Evolutionary conservation across 1,284 basidiomycete species (phyloP), one percentile per base, ranked within the genome.

Genomic region (Agroathelia rolfsii): DNA sequence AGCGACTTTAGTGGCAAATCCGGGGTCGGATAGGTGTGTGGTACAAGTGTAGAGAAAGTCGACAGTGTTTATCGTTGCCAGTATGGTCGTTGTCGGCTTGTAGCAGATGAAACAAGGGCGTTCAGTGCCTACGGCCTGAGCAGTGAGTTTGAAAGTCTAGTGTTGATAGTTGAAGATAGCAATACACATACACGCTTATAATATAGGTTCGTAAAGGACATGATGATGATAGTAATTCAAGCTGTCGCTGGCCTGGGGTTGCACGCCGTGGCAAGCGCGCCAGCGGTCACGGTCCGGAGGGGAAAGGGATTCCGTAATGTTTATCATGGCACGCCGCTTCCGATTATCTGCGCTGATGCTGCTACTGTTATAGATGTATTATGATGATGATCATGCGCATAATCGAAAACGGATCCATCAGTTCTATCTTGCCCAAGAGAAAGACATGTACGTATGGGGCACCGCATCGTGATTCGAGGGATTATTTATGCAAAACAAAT

Each of bases 11-110:
- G 60, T 69, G 2, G 81, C 80, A 54, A 87, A 87, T 13, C 72
- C 77, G 11, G 56, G 55, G 47, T 87, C 83, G 11, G 60, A 58
- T 35, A 87, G 69, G 56, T 87, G 83, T 23, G 52, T 53, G 9
- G 71, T 64, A 48, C 83, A 86, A 2, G 70, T 64, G 49, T 86
- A 86, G 28, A 86, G 39, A 52, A 84, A 86, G 54, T 86, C 83
- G n/a, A 66, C 57, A 11, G 76, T 74, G 47, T 80, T 69, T 42
- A 75, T 62, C 3, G 82, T 86, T 21, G 81, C 77, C 21, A 87
- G 71, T 27, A 83, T 80, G 16, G 67, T 78, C 11, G 68, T 71
- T 0, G 82, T 82, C 9, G 79, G 79, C 46, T 78, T 79, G 51
- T 64, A 67, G 60, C 81, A 86, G 34, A 81, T 58, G 52, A 65